Percentiles rank a stretch among this genome's conserved stretches.
Conservation (phyloP, 208 protist species). For the Kentomonas sorsogonicus region DNA sequence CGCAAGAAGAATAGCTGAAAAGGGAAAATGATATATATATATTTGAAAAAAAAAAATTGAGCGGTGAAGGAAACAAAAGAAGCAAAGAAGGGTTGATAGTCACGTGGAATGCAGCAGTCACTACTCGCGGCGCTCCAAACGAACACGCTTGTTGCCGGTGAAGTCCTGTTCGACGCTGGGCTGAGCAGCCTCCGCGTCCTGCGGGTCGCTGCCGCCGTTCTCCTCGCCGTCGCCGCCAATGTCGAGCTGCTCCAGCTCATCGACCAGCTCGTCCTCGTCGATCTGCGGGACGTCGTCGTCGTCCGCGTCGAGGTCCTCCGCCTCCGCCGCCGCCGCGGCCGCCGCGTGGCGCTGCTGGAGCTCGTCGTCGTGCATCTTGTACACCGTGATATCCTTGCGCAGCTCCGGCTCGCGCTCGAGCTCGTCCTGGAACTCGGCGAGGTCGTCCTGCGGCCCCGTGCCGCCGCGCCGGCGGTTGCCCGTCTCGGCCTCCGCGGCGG, state of each 20-base stretch:
- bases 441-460: conserved; percentile 31
- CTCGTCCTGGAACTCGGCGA: conserved; percentile 83
- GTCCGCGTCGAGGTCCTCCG: conserved; percentile 29
- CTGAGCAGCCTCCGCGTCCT: conserved; percentile 7
- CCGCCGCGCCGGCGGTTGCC: not conserved
- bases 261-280: conserved; percentile 71
- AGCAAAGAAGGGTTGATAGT: not conserved
- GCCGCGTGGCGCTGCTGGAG: conserved; percentile 23
- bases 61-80: not conserved
- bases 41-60: conserved; percentile 15
- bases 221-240: conserved; percentile 47
- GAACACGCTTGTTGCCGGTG: not conserved
- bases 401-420: conserved; percentile 79
- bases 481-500: conserved; percentile 21
- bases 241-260: conserved; percentile 82
- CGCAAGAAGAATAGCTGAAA: not conserved
- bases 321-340: conserved; percentile 6
- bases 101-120: too few relatives aligned
- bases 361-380: conserved; percentile 58
- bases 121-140: too few relatives aligned
- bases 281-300: conserved; percentile 68
- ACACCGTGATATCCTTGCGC: conserved; percentile 78
- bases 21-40: conserved; percentile 10
- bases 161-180: not conserved
- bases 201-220: conserved; percentile 8